Evolutionary conservation across 1,284 basidiomycete species (phyloP).

Genomic region (Malassezia vespertilionis): DNA sequence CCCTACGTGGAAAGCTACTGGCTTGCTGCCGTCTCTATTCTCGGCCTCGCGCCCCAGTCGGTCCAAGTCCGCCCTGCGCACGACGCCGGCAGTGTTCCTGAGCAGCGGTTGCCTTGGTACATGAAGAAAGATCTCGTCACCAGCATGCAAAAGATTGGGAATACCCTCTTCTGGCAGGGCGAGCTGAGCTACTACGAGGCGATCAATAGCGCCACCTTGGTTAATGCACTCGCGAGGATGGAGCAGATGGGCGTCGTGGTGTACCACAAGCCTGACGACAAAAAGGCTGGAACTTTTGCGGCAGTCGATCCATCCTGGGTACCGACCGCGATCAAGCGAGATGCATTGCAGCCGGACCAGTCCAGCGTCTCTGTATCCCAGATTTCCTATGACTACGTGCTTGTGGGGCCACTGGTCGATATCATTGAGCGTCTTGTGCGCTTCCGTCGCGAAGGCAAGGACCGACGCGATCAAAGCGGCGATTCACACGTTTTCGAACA

Average conservation of each 20-base stretch:
- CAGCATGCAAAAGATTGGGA: slow-evolving; percentile 46
- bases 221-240: slow-evolving; percentile 32
- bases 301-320: slow-evolving; percentile 42
- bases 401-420: slow-evolving; percentile 32
- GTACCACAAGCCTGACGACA: slow-evolving; percentile 28
- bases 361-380: background rate
- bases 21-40: slow-evolving; percentile 46
- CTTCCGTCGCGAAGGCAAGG: slow-evolving; percentile 48
- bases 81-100: background rate
- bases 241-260: slow-evolving; percentile 37
- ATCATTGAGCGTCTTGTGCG: slow-evolving; percentile 39
- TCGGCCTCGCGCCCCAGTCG: slow-evolving; percentile 39
- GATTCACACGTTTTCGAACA: slow-evolving; percentile 4
- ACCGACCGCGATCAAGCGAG: slow-evolving; percentile 16
- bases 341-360: background rate
- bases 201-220: slow-evolving; percentile 34
- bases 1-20: slow-evolving; percentile 46
- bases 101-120: slow-evolving; percentile 37
- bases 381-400: background rate
- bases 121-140: slow-evolving; percentile 45
- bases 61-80: background rate
- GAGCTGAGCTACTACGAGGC: slow-evolving; percentile 47
- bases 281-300: slow-evolving; percentile 44
- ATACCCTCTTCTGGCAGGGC: slow-evolving; percentile 46
- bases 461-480: slow-evolving; percentile 30